Conservation (phyloP, 495 filamentous ascomycete genomes). For the Terfezia boudieri region DNA sequence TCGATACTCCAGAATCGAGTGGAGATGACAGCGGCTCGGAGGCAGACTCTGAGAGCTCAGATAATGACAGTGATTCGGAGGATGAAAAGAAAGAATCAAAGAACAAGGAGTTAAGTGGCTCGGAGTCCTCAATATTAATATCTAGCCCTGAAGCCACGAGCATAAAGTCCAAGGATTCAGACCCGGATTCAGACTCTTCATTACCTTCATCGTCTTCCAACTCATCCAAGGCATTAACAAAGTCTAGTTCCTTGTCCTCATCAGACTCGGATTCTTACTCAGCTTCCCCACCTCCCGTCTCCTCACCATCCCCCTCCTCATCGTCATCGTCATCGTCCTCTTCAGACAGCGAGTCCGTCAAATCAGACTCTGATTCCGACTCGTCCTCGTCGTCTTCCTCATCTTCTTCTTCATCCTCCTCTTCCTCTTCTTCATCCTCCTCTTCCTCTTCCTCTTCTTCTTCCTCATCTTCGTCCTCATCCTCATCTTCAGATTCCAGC, state of each 20-base stretch:
- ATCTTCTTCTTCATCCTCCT: slow-evolving; percentile 25
- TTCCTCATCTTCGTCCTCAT: slow-evolving; percentile 4
- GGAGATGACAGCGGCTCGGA: not conserved
- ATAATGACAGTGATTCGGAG: not conserved
- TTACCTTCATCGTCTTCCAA: not conserved
- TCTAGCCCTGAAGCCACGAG: slow-evolving; percentile 14
- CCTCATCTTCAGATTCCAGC: slow-evolving; percentile 7
- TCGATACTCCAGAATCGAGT: not conserved
- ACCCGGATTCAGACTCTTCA: slow-evolving; percentile 1
- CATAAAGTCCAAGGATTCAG: slow-evolving; percentile 15
- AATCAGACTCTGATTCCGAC: too few species aligned
- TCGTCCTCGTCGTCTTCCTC: slow-evolving; percentile 18
- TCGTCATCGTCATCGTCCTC: slow-evolving; percentile 3
- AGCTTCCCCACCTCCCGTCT: slow-evolving; percentile 27
- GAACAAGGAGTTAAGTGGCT: slow-evolving; percentile 13
- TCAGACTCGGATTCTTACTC: slow-evolving; percentile 13
- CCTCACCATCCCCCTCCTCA: slow-evolving; percentile 23
- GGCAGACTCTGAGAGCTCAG: slow-evolving; percentile 1
- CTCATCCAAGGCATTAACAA: slow-evolving; percentile 1
- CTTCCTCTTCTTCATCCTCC: slow-evolving; percentile 20
- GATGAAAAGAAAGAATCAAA: slow-evolving; percentile 21
- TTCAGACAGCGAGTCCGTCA: not conserved
- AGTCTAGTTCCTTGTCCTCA: slow-evolving; percentile 17
- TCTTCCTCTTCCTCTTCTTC: not conserved
- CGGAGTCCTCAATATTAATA: slow-evolving; percentile 19